These are phyloP conservation scores for Emmonsiellopsis sp. DNA, from an alignment of 2,329 filamentous ascomycete genomes.

Conservation along the genomic window DNA sequence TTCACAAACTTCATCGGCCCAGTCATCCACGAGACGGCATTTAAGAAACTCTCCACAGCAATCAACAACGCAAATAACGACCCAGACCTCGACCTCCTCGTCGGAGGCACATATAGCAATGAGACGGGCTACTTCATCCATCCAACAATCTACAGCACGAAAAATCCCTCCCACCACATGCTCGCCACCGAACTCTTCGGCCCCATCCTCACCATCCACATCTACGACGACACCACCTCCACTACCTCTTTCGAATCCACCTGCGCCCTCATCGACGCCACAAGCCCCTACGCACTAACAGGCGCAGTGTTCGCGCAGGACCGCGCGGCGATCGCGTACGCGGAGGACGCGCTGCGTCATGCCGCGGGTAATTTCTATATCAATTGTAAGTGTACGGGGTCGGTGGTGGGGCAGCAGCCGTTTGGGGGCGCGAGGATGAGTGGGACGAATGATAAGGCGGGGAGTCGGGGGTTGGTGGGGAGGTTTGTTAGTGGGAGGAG, in stretches of 20 bases:
- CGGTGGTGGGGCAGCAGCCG: slow-evolving; percentile 64
- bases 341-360: slow-evolving; percentile 28
- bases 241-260: slow-evolving; percentile 48
- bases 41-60: slow-evolving; percentile 67
- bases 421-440: slow-evolving; percentile 61
- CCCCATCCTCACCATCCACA: slow-evolving; percentile 63
- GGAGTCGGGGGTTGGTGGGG: slow-evolving; percentile 53
- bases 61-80: slow-evolving; percentile 68
- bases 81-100: slow-evolving; percentile 53
- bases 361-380: slow-evolving; percentile 36
- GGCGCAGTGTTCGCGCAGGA: slow-evolving; percentile 36
- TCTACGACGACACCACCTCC: slow-evolving; percentile 69
- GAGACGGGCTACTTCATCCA: slow-evolving; percentile 75
- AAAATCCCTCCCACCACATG: slow-evolving; percentile 63
- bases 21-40: slow-evolving; percentile 73
- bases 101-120: slow-evolving; percentile 68
- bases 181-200: slow-evolving; percentile 76
- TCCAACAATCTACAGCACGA: slow-evolving; percentile 72
- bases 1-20: slow-evolving; percentile 77
- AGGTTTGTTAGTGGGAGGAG: slow-evolving; percentile 59
- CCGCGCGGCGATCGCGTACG: slow-evolving; percentile 25
- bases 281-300: slow-evolving; percentile 34
- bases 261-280: slow-evolving; percentile 42
- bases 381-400: slow-evolving; percentile 51
- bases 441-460: slow-evolving; percentile 67